Base-by-base conservation (phyloP, 306 rosid species). In the Prunus fruticosa region DNA sequence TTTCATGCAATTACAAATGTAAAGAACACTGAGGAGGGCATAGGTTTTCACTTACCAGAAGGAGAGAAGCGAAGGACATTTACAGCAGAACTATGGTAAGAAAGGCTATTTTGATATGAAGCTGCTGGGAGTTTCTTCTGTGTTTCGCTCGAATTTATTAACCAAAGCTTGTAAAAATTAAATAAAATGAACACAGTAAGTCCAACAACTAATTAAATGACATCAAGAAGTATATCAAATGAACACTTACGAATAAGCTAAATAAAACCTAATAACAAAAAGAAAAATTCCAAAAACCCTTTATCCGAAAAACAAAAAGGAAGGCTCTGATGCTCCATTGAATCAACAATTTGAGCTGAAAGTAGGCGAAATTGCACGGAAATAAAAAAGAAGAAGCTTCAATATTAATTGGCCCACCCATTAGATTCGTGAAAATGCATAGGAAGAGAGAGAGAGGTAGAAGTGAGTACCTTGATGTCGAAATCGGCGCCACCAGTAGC, bases 401-500 rank as follows among this genome's bases (percentile, higher is more conserved):
- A 38, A 38, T 7, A 6, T 43, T 2, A 43, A 27, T 61, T 16
- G 60, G 43, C 50, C 30, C 65, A 50, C 15, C 11, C 10, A 43
- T 19, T 50, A 30, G 22, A 69, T 9, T 57, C 46, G 15, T 18
- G 43, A 38, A 32, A 25, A 62, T 6, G 11, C 0, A 15, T 3
- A 22, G 34, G 14, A 13, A 28, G 49, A 43, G 43, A 10, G 51
- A 56, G 18, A 15, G 9, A 69, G 67, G 67, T 14, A 62, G 14
- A 15, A 14, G 54, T 1, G 64, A 5, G 60, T 30, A 92, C 97
- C 98, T 95, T 92, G 88, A 95, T 92, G 81, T 89, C 99, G 84
- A 83, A 92, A 84, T 95, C 98, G 75, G 98, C 97, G 82, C 98
- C 98, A 72, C 91, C 98, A 51, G 98, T 92, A 76, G 98, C 98